Evolutionary conservation across 2,329 filamentous ascomycete genomes (phyloP).

Genomic region (Microcyclospora tardicrescens): DNA sequence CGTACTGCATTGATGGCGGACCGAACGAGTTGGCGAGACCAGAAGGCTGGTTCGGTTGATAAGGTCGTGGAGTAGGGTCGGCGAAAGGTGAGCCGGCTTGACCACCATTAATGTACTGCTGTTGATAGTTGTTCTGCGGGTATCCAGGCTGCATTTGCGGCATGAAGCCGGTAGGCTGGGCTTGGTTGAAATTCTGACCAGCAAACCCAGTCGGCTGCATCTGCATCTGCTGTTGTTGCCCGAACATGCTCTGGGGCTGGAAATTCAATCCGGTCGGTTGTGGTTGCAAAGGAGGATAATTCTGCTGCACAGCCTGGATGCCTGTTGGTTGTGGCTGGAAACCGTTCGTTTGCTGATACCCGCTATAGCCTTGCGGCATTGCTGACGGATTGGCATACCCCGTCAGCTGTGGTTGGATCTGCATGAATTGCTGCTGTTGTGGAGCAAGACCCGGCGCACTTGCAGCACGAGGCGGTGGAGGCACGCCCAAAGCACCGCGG

Average conservation of each 20-base stretch:
- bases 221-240: slow-evolving; percentile 2
- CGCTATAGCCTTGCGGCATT: slow-evolving; percentile 8
- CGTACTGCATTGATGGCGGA: slow-evolving; percentile 30
- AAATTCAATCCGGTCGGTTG: slow-evolving; percentile 50
- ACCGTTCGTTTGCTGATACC: slow-evolving; percentile 20
- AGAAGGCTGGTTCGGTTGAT: slow-evolving; percentile 23
- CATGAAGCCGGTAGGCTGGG: slow-evolving; percentile 5
- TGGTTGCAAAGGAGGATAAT: slow-evolving; percentile 23
- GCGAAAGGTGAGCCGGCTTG: slow-evolving; percentile 40
- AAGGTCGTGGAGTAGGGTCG: slow-evolving; percentile 38
- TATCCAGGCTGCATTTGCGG: slow-evolving; percentile 1
- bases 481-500: slow-evolving; percentile 54
- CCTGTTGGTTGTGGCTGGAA: slow-evolving; percentile 23
- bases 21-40: slow-evolving; percentile 7
- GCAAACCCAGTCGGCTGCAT: slow-evolving; percentile 1
- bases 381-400: slow-evolving; percentile 42
- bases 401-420: slow-evolving; percentile 74
- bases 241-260: slow-evolving; percentile 7
- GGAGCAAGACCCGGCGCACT: slow-evolving; percentile 63
- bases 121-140: slow-evolving; percentile 31
- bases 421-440: slow-evolving; percentile 59
- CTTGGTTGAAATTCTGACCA: not conserved
- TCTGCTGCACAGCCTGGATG: slow-evolving; percentile 21
- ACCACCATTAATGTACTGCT: slow-evolving; percentile 36
- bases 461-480: slow-evolving; percentile 66